Percentiles rank a stretch among this genome's conserved stretches.
Evolutionary conservation across 106 monocot species (phyloP).

Genomic region (Dendrobium nobile): DNA sequence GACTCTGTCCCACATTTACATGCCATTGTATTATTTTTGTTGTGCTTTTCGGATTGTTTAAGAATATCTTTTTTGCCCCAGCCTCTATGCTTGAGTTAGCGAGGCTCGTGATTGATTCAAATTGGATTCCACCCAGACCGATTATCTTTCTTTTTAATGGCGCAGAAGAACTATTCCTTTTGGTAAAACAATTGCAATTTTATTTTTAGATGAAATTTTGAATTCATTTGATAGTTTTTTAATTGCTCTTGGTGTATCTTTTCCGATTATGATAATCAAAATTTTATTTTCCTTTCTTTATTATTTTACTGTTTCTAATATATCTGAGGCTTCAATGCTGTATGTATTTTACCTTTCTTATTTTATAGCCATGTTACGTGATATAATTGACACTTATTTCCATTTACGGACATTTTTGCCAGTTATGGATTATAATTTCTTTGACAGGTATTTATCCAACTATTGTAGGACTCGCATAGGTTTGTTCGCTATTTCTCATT

Average conservation of each 20-base stretch:
- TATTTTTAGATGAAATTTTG: conserved; percentile 1
- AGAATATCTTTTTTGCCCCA: conserved; percentile 29
- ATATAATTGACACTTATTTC: neutral
- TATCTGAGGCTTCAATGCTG: neutral
- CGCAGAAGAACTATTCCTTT: conserved; percentile 94
- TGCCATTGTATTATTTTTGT: neutral
- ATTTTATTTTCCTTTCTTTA: neutral
- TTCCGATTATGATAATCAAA: neutral
- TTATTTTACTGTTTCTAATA: neutral
- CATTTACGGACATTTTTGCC: no score
- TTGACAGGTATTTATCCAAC: no score
- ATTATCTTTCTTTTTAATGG: conserved; percentile 98
- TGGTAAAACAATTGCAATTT: conserved; percentile 43
- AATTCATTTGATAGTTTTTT: neutral
- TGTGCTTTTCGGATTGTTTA: neutral
- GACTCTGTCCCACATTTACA: neutral
- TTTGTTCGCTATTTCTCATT: no score
- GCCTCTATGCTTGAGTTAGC: conserved; percentile 98
- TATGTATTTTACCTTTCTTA: neutral
- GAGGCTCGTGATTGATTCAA: conserved; percentile 82
- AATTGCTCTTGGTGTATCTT: neutral
- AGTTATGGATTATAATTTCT: no score
- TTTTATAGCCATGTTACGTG: neutral
- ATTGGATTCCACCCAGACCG: conserved; percentile 91
- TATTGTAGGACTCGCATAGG: no score